phyloP scores from a whole-genome alignment of 228 moss, liverwort and hornwort species.

The Sphagnum fallax region DNA sequence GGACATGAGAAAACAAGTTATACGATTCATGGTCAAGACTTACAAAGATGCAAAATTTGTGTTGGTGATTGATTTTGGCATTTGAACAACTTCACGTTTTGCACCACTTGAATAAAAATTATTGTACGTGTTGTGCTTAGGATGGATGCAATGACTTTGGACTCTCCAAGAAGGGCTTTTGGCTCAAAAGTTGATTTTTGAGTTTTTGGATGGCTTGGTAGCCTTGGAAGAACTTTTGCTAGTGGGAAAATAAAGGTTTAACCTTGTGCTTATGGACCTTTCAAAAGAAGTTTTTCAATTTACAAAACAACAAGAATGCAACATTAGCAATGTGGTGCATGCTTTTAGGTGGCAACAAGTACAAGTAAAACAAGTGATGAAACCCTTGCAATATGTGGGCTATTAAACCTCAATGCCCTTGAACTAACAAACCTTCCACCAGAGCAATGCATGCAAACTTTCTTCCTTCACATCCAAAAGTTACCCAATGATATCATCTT shows the following conservation, averaged over 20 bases:
- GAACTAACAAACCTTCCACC: slow-evolving; percentile 2
- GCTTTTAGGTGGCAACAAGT: not conserved
- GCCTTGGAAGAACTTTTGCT: not conserved
- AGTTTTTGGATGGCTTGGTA: slow-evolving; percentile 2
- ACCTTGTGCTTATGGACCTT: not conserved
- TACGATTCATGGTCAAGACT: slow-evolving; percentile 3
- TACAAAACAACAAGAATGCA: not conserved
- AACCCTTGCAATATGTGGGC: slow-evolving; percentile 6
- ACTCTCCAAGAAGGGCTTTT: slow-evolving; percentile 6
- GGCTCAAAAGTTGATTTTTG: slow-evolving; percentile 4
- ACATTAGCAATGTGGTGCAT: slow-evolving; percentile 1
- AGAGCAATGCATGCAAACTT: slow-evolving; percentile 6
- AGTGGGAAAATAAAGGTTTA: not conserved
- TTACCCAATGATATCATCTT: slow-evolving; percentile 6
- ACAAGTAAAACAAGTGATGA: slow-evolving; percentile 5
- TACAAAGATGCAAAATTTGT: slow-evolving; percentile 3
- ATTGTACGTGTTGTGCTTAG: not conserved
- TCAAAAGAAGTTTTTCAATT: not conserved
- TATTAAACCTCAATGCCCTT: slow-evolving; percentile 2
- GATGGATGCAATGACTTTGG: slow-evolving; percentile 9
- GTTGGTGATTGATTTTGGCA: slow-evolving; percentile 4
- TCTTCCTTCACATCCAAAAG: slow-evolving; percentile 3
- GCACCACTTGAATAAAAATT: slow-evolving; percentile 3
- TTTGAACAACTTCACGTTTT: not conserved
- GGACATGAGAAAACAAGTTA: not conserved